Evolutionary conservation across 2,329 filamentous ascomycete species (phyloP).

Genomic region (Beauveria sp.): DNA sequence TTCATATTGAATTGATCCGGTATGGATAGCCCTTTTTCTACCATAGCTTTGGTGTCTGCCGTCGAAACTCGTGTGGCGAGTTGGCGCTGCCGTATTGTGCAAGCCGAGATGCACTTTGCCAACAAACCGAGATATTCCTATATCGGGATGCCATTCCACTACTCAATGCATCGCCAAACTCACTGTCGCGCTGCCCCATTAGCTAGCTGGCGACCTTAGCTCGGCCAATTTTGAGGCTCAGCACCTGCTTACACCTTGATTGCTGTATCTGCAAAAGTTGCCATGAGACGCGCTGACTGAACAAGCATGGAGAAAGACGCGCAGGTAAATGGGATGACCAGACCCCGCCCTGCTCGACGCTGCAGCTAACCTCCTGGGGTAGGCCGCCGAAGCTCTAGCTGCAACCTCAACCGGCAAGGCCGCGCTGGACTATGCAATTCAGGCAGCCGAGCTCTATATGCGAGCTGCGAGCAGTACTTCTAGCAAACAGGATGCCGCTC

Average conservation of each 20-base stretch:
- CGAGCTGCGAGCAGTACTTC: conserved; percentile 57
- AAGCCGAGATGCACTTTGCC: background rate
- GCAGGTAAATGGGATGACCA: conserved; percentile 21
- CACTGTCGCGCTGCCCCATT: background rate
- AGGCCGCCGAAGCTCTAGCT: conserved; percentile 33
- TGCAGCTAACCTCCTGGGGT: background rate
- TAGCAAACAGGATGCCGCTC: conserved; percentile 54
- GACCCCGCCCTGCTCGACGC: background rate
- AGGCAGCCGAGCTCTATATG: conserved; percentile 76
- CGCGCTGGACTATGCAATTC: conserved; percentile 68
- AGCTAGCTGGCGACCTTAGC: background rate
- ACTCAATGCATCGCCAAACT: background rate
- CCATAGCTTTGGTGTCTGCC: background rate
- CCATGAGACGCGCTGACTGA: conserved; percentile 2
- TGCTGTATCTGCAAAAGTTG: background rate
- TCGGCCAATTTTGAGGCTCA: background rate
- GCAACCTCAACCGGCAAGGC: conserved; percentile 34
- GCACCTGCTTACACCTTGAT: background rate
- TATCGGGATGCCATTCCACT: conserved; percentile 7
- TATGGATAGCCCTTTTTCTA: no score
- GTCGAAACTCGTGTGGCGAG: background rate
- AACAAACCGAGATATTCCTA: conserved; percentile 11
- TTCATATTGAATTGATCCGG: background rate
- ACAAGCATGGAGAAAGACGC: conserved; percentile 31
- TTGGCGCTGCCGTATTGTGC: background rate